Evolutionary conservation across 202 grass and related monocot species (phyloP), one percentile per base, ranked within the genome.

Genomic region (Panicum hallii): DNA sequence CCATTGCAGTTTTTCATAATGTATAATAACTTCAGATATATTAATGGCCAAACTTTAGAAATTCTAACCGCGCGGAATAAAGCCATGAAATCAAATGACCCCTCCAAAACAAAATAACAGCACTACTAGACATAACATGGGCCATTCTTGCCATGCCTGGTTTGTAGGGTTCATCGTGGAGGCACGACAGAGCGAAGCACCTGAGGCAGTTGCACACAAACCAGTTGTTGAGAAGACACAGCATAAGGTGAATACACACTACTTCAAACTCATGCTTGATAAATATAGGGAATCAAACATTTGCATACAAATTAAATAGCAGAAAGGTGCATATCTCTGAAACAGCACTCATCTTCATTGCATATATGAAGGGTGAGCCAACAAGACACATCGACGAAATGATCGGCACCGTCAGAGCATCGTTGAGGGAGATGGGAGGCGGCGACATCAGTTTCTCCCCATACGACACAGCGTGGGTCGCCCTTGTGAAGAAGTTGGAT

Each of bases 391-490:
- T 71, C 57, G 11, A 19, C 23, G 12, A 26, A 9, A 86, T 78
- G 82, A 60, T 90, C 28, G 56, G 60, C 15, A 69, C 67, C 41
- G 76, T 93, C 50, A 82, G 72, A 75, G 41, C 63, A 11, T 61
- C 46, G 26, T 17, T 87, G 42, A 46, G 72, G 13, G 80, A 69
- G 8, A 86, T 88, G 11, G 57, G 52, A 3, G 87, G 82, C 7
- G 91, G 91, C 4, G 87, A 92, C 57, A 83, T 87, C 43, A 92
- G 49, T 5, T 13, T 91, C 15, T 93, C 94, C 34, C 71, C 85
- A 4, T 97, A 97, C 0, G 91, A 93, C 85, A 97, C 89, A 0
- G 89, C 91, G 3, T 88, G 87, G 91, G 85, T 91, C 7, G 85
- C 91, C 9, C 50, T 93, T 38, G 80, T 93, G 17, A 81, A 79